These are phyloP conservation scores for Pythium pyrilobum DNA, from an alignment of 352 stramenopile species.

Conservation along the genomic window DNA sequence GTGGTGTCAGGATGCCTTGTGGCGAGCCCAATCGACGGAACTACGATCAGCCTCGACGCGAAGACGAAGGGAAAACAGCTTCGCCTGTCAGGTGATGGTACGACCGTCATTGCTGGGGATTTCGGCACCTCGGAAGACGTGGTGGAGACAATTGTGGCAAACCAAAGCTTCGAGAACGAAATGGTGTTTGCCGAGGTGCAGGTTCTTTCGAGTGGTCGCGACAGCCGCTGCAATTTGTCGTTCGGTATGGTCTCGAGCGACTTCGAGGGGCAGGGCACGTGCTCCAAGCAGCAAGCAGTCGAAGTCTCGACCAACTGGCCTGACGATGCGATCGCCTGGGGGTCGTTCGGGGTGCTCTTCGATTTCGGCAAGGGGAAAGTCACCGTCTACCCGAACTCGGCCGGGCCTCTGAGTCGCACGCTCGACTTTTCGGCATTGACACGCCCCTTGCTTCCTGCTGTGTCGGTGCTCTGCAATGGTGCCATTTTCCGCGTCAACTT, in stretches of 20 bases:
- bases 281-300: slow-evolving; percentile 14
- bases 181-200: slow-evolving; percentile 58
- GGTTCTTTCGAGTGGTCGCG: slow-evolving; percentile 41
- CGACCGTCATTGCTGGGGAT: slow-evolving; percentile 51
- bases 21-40: slow-evolving; percentile 48
- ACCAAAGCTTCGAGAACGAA: slow-evolving; percentile 42
- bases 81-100: slow-evolving; percentile 42
- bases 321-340: slow-evolving; percentile 31
- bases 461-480: slow-evolving; percentile 71
- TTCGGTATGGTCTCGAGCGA: slow-evolving; percentile 52
- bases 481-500: slow-evolving; percentile 62
- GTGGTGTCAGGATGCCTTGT: slow-evolving; percentile 66
- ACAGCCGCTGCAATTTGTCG: slow-evolving; percentile 35
- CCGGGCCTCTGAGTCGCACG: slow-evolving; percentile 31
- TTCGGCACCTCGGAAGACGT: slow-evolving; percentile 32
- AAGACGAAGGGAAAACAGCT: slow-evolving; percentile 51
- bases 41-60: slow-evolving; percentile 53
- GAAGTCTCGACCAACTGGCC: slow-evolving; percentile 31
- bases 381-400: slow-evolving; percentile 46
- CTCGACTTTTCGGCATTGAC: slow-evolving; percentile 29
- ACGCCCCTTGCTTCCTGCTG: slow-evolving; percentile 42
- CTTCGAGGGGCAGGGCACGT: slow-evolving; percentile 20
- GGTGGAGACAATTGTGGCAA: slow-evolving; percentile 55
- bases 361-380: slow-evolving; percentile 62
- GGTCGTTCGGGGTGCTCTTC: slow-evolving; percentile 67